Percentiles rank a stretch among this genome's conserved stretches.
These are phyloP conservation scores for Termitomyces sp. DNA, from an alignment of 768 basidiomycete genomes.

Conservation along the genomic window DNA sequence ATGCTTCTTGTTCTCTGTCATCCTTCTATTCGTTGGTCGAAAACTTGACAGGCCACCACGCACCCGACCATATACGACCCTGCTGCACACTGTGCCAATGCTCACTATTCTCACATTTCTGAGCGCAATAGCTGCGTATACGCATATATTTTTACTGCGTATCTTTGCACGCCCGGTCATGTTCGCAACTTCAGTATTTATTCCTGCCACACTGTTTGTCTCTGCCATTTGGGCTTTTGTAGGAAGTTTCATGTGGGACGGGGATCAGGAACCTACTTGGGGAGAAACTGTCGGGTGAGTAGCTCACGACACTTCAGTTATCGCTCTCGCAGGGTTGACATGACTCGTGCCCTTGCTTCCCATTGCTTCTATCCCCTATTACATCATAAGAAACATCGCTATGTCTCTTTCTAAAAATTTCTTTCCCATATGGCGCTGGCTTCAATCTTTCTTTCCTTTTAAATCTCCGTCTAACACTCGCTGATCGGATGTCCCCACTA, in stretches of 20 bases:
- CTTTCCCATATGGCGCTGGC: background rate
- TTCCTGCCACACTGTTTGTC: slow-evolving; percentile 67
- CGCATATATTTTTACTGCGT: slow-evolving; percentile 69
- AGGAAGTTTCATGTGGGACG: slow-evolving; percentile 67
- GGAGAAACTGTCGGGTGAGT: slow-evolving; percentile 77
- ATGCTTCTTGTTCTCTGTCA: slow-evolving; percentile 57
- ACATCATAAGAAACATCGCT: background rate
- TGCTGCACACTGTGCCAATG: slow-evolving; percentile 74
- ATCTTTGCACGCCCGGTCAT: slow-evolving; percentile 84
- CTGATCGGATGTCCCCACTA: slow-evolving; percentile 15
- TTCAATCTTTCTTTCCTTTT: background rate
- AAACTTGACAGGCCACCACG: slow-evolving; percentile 35
- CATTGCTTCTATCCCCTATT: slow-evolving; percentile 7
- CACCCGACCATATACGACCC: slow-evolving; percentile 57
- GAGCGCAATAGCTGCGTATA: slow-evolving; percentile 68
- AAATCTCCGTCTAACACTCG: background rate
- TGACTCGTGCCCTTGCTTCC: background rate
- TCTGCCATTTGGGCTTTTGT: slow-evolving; percentile 79
- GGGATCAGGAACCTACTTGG: slow-evolving; percentile 59
- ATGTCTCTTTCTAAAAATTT: background rate
- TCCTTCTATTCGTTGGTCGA: slow-evolving; percentile 57
- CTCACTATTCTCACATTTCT: slow-evolving; percentile 66
- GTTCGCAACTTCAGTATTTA: slow-evolving; percentile 68
- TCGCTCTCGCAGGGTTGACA: background rate
- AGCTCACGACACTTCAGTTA: background rate